A percentile compares a stretch with the other conserved stretches of the same genome.
phyloP scores from a whole-genome alignment of 2,329 filamentous ascomycete species.

The Parastagonospora avenae region DNA sequence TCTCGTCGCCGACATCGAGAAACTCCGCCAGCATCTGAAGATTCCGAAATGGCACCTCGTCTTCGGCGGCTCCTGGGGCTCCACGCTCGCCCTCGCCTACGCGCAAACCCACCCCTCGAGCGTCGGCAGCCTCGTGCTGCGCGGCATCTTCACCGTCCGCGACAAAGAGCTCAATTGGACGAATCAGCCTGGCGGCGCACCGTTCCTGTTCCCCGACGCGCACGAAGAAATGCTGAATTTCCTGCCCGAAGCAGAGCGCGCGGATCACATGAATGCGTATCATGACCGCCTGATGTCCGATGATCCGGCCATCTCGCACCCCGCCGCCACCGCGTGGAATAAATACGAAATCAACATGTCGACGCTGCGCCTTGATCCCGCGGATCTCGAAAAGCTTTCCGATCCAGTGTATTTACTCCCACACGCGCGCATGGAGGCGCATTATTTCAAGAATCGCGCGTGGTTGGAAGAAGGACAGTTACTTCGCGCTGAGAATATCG shows the following conservation, averaged over 20 bases:
- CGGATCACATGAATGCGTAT: conserved; percentile 46
- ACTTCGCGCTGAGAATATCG: conserved; percentile 39
- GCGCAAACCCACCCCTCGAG: conserved; percentile 49
- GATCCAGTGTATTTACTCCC: conserved; percentile 38
- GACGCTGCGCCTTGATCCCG: conserved; percentile 26
- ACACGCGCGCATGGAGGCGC: conserved; percentile 51
- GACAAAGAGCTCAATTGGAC: conserved; percentile 48
- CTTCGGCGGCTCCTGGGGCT: conserved; percentile 58
- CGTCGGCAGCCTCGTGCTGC: conserved; percentile 48
- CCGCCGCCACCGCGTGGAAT: conserved; percentile 46
- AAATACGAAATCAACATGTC: conserved; percentile 43
- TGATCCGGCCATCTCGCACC: conserved; percentile 32
- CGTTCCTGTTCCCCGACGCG: conserved; percentile 48
- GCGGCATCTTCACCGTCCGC: conserved; percentile 50
- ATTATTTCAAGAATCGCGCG: conserved; percentile 51
- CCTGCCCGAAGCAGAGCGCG: conserved; percentile 47
- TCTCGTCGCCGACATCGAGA: conserved; percentile 54
- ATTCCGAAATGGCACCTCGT: conserved; percentile 53
- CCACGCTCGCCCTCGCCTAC: conserved; percentile 53
- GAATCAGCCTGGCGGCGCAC: conserved; percentile 28
- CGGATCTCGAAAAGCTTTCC: conserved; percentile 28
- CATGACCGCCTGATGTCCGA: conserved; percentile 48
- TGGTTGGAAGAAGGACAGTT: conserved; percentile 52
- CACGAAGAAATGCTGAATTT: conserved; percentile 45
- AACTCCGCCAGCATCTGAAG: conserved; percentile 48